These are phyloP conservation scores for Aegle marmelos DNA, from an alignment of 345 rosid genomes.

Conservation along the genomic window DNA sequence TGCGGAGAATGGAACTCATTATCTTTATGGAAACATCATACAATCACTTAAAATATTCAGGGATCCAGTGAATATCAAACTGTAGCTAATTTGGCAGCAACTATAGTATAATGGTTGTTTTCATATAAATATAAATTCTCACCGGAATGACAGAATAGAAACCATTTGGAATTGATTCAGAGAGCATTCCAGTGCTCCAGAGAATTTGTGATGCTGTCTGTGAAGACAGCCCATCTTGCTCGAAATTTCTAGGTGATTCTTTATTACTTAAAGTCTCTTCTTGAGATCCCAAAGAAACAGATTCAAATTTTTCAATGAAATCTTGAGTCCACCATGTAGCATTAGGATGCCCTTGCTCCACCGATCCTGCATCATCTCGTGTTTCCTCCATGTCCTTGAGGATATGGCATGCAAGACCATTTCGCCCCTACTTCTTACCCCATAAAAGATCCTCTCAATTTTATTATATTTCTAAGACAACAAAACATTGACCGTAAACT, in stretches of 20 bases:
- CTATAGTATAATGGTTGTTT: not conserved
- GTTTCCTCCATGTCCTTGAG: slow-evolving; percentile 74
- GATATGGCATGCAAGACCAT: slow-evolving; percentile 58
- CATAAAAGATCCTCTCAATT: slow-evolving; percentile 37
- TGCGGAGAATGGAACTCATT: not conserved
- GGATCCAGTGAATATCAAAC: not conserved
- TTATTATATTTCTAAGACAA: slow-evolving; percentile 30
- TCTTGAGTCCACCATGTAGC: slow-evolving; percentile 90
- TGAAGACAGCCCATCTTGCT: slow-evolving; percentile 57
- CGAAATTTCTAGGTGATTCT: slow-evolving; percentile 62
- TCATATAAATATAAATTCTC: slow-evolving; percentile 23
- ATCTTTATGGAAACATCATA: not conserved
- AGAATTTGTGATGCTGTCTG: slow-evolving; percentile 81
- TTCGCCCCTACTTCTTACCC: slow-evolving; percentile 57
- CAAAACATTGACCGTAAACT: slow-evolving; percentile 28
- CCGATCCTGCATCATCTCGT: slow-evolving; percentile 63
- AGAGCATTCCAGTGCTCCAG: slow-evolving; percentile 86
- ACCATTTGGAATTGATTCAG: slow-evolving; percentile 83
- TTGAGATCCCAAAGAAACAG: slow-evolving; percentile 70
- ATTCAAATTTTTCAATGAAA: slow-evolving; percentile 67
- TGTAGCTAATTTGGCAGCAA: not conserved
- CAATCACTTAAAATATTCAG: not conserved
- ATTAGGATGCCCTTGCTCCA: slow-evolving; percentile 68
- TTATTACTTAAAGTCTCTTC: slow-evolving; percentile 53
- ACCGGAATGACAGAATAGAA: slow-evolving; percentile 83